Evolutionary conservation across 192 early-diverging fungal genomes (phyloP).

Genomic region (Backusella tarrabulga): DNA sequence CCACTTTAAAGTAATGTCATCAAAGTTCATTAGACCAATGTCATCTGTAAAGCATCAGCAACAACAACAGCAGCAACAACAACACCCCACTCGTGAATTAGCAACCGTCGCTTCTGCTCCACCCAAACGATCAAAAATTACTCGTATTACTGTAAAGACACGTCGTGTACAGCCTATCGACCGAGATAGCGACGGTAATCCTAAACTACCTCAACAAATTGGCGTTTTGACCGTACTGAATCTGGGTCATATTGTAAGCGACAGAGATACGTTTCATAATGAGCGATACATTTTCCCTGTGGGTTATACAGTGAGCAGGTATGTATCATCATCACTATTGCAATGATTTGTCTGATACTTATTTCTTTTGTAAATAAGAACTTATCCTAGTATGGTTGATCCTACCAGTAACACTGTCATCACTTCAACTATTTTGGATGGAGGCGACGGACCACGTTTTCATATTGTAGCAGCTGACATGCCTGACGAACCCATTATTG

Average conservation of each 20-base stretch:
- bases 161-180: slow-evolving; percentile 48
- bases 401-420: slow-evolving; percentile 52
- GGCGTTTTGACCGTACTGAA: slow-evolving; percentile 74
- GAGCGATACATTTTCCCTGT: slow-evolving; percentile 95
- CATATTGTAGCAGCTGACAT: slow-evolving; percentile 81
- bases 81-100: not conserved
- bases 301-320: slow-evolving; percentile 72
- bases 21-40: not conserved
- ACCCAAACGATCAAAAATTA: slow-evolving; percentile 28
- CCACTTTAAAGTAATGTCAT: not conserved
- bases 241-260: slow-evolving; percentile 68
- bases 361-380: slow-evolving; percentile 23
- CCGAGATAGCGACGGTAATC: slow-evolving; percentile 53
- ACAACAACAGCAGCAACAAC: not conserved
- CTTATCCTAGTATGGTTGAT: slow-evolving; percentile 57
- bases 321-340: not conserved
- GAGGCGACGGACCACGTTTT: slow-evolving; percentile 74
- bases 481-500: slow-evolving; percentile 66
- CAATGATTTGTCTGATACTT: not conserved
- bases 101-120: slow-evolving; percentile 23
- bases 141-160: slow-evolving; percentile 25
- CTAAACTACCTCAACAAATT: slow-evolving; percentile 74
- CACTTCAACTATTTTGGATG: slow-evolving; percentile 76
- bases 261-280: slow-evolving; percentile 78
- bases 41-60: not conserved